Conservation (phyloP, 305 asterid genomes). For the Fraxinus sp. region DNA sequence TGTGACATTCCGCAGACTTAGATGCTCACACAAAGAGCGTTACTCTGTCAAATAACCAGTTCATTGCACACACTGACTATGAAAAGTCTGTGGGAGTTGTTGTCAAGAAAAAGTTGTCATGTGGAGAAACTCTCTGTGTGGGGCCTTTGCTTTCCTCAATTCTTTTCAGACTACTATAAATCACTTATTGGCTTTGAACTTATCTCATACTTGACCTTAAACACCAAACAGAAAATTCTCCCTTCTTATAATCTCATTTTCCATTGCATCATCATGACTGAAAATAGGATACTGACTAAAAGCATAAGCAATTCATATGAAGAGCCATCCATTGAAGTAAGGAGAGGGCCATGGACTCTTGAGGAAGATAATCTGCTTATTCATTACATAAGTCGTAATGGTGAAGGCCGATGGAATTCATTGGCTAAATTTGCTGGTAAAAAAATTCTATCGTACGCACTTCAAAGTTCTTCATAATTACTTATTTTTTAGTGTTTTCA, state of each 20-base stretch:
- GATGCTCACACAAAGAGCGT: slow-evolving; percentile 51
- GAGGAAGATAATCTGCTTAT: slow-evolving; percentile 86
- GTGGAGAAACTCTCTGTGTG: slow-evolving; percentile 33
- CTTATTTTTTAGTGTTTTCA: background rate
- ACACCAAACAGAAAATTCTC: background rate
- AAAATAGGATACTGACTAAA: background rate
- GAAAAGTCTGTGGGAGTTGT: slow-evolving; percentile 34
- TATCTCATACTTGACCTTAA: background rate
- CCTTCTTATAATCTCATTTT: background rate
- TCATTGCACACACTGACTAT: slow-evolving; percentile 29
- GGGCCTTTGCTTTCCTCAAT: slow-evolving; percentile 33
- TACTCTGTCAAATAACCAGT: slow-evolving; percentile 10
- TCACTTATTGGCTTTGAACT: slow-evolving; percentile 23
- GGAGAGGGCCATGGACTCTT: slow-evolving; percentile 94
- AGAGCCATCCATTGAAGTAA: slow-evolving; percentile 45
- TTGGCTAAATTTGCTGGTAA: slow-evolving; percentile 78
- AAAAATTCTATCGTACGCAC: background rate
- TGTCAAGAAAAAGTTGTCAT: background rate
- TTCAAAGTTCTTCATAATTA: background rate
- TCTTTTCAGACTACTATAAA: slow-evolving; percentile 37
- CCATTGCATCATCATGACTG: slow-evolving; percentile 27
- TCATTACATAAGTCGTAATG: slow-evolving; percentile 55
- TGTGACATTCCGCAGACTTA: slow-evolving; percentile 20
- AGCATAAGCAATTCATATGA: slow-evolving; percentile 28
- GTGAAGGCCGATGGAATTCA: slow-evolving; percentile 88